A percentile compares a stretch with the other conserved stretches of the same genome.
phyloP scores from a whole-genome alignment of 2,329 filamentous ascomycete genomes.

The Trichoderma asperellum region DNA sequence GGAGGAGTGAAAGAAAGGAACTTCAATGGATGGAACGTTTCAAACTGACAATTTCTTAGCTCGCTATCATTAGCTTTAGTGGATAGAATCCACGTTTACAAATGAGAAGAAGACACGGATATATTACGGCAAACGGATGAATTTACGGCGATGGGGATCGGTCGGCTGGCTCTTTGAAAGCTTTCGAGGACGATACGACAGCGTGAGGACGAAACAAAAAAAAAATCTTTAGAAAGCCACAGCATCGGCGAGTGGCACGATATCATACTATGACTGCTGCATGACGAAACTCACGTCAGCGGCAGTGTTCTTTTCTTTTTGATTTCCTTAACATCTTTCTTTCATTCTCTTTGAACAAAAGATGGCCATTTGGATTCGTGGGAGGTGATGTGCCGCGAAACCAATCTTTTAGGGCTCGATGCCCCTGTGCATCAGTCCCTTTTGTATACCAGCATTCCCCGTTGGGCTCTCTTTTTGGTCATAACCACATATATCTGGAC shows the following conservation, averaged over 20 bases:
- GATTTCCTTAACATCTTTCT: not conserved
- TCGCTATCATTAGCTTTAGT: constrained; percentile 57
- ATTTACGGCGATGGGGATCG: not conserved
- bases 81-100: constrained; percentile 36
- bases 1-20: too few relatives aligned
- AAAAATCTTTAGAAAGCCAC: not conserved
- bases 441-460: constrained; percentile 26
- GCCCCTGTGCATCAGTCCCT: constrained; percentile 19
- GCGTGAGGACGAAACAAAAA: not conserved
- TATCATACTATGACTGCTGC: not conserved
- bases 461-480: constrained; percentile 25
- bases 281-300: not conserved
- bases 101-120: not conserved
- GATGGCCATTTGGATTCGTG: not conserved
- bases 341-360: constrained; percentile 3
- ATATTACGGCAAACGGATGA: constrained; percentile 3
- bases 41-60: constrained; percentile 38
- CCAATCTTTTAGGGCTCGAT: not conserved
- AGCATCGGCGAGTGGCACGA: constrained; percentile 11
- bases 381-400: constrained; percentile 2
- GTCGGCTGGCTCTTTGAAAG: not conserved
- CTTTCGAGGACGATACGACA: not conserved
- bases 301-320: not conserved
- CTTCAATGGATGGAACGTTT: not conserved
- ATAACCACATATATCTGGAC: constrained; percentile 27